phyloP scores from a whole-genome alignment of 2,329 filamentous ascomycete genomes.

The Leptographium radiaticola region DNA sequence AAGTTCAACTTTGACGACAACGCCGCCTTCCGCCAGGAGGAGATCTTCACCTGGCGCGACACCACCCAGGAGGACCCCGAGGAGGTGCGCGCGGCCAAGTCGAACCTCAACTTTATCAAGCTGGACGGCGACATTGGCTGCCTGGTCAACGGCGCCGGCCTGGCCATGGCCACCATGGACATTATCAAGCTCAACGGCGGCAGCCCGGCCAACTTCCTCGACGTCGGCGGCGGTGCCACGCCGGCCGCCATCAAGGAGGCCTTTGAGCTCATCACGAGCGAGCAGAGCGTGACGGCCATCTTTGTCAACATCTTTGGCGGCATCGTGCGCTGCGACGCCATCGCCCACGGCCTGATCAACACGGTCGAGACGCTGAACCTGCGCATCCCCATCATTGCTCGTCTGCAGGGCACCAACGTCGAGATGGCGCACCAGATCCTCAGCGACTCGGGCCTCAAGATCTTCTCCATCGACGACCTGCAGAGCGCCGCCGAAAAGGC shows the following conservation, averaged over 20 bases:
- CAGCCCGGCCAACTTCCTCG: constrained; percentile 92
- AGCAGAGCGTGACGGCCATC: constrained; percentile 95
- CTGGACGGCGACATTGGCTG: constrained; percentile 98
- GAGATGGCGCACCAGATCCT: constrained; percentile 85
- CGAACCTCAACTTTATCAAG: constrained; percentile 99
- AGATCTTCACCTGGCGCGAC: constrained; percentile 88
- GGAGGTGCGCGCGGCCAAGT: constrained; percentile 92
- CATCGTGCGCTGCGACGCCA: constrained; percentile 95
- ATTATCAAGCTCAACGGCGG: constrained; percentile 99
- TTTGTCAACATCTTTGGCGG: constrained; percentile 99
- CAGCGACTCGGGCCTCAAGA: constrained; percentile 97
- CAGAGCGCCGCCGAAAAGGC: constrained; percentile 96
- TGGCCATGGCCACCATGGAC: constrained; percentile 99
- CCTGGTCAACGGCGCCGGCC: constrained; percentile 95
- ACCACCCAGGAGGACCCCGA: constrained; percentile 91
- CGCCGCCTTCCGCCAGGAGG: constrained; percentile 95
- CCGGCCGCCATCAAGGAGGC: constrained; percentile 93
- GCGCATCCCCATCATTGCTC: constrained; percentile 90
- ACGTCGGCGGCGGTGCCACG: constrained; percentile 95
- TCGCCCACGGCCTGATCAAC: constrained; percentile 89
- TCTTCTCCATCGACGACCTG: constrained; percentile 98
- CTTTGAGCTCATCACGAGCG: constrained; percentile 96
- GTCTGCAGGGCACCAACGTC: constrained; percentile 97
- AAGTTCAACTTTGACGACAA: constrained; percentile 99
- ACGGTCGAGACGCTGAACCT: constrained; percentile 92